Evolutionary conservation across 2,329 filamentous ascomycete species (phyloP).

Genomic region (Colletotrichum chlorophyti): DNA sequence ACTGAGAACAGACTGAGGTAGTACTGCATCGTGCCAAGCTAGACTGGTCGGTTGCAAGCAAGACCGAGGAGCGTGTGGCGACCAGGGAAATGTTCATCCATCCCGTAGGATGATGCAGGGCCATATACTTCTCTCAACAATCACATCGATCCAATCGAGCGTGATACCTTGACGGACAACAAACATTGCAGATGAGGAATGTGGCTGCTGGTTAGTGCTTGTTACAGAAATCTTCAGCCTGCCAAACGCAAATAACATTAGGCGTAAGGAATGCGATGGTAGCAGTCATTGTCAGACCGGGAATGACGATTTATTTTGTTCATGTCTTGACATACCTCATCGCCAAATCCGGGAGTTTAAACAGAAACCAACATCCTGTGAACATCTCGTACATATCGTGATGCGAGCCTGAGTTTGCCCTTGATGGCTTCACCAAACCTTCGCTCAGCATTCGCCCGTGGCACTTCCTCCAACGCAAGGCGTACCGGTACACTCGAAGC

Average conservation of each 20-base stretch:
- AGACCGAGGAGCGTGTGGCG: neutral
- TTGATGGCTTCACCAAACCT: neutral
- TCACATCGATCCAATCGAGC: too few relatives aligned
- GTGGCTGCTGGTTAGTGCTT: neutral
- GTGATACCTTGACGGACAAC: neutral
- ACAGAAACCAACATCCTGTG: too few relatives aligned
- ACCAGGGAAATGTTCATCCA: too few relatives aligned
- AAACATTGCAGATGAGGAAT: neutral
- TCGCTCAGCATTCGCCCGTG: neutral
- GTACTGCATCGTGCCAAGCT: neutral
- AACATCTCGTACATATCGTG: too few relatives aligned
- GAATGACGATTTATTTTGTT: too few relatives aligned
- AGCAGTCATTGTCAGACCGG: too few relatives aligned
- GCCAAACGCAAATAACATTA: too few relatives aligned
- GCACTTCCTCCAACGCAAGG: neutral
- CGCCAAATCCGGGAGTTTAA: too few relatives aligned
- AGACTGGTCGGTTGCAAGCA: neutral
- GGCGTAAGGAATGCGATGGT: too few relatives aligned
- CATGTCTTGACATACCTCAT: too few relatives aligned
- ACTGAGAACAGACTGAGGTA: neutral
- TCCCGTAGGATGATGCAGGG: too few relatives aligned
- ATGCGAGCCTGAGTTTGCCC: neutral
- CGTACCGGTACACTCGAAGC: conserved; percentile 9
- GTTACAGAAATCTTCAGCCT: neutral
- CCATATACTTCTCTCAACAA: too few relatives aligned